Evolutionary conservation across 352 stramenopile genomes (phyloP).

Genomic region (Phytopythium sindhum): DNA sequence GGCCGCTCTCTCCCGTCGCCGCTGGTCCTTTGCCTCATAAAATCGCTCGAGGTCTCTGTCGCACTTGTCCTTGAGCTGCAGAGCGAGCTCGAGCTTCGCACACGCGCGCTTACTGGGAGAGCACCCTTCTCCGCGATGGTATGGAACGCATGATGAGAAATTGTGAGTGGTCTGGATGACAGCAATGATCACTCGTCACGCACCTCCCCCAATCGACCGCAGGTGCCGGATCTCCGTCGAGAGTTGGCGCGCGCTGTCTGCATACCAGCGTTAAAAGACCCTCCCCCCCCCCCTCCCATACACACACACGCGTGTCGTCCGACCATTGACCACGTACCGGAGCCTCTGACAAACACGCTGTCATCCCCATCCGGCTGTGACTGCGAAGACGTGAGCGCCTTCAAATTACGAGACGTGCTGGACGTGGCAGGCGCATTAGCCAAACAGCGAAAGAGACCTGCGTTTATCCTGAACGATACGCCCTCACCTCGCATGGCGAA

Average conservation of each 20-base stretch:
- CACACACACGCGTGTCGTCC: neutral
- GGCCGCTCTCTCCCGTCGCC: conserved; percentile 9
- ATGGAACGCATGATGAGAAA: neutral
- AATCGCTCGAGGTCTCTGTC: conserved; percentile 43
- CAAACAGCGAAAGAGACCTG: neutral
- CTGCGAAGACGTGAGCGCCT: neutral
- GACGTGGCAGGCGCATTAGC: neutral
- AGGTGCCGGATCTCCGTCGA: neutral
- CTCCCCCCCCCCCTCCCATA: no score
- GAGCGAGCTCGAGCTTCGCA: conserved; percentile 49
- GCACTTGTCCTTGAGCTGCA: conserved; percentile 50
- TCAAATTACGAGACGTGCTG: neutral
- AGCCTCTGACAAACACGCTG: neutral
- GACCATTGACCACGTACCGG: neutral
- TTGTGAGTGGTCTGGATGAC: neutral
- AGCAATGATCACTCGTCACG: neutral
- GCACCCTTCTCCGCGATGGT: neutral
- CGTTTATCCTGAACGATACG: neutral
- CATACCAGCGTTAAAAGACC: neutral
- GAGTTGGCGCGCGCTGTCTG: neutral
- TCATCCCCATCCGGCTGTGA: neutral
- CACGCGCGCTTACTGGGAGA: conserved; percentile 14
- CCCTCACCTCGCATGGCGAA: conserved; percentile 20
- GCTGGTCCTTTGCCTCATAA: conserved; percentile 36
- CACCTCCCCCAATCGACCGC: neutral